These are phyloP conservation scores for Angomonas deanei DNA, from an alignment of 208 protist genomes.

Conservation along the genomic window DNA sequence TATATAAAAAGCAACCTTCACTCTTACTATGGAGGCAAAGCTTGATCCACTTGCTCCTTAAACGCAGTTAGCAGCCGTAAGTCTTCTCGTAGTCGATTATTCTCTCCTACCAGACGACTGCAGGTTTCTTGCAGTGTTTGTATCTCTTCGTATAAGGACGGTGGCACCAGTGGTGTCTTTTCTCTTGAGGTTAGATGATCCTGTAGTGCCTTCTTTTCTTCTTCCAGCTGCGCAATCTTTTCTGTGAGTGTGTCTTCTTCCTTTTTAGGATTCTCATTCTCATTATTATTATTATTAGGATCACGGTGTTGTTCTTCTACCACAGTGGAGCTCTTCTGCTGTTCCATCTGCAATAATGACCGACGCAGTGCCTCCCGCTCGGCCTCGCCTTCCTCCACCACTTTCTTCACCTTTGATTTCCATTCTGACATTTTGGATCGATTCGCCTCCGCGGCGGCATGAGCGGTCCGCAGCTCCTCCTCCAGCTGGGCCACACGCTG, in stretches of 20 bases:
- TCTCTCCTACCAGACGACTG: constrained; percentile 7
- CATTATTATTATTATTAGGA: background rate
- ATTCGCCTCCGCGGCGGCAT: constrained; percentile 9
- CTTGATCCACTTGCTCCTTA: constrained; percentile 18
- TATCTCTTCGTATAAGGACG: background rate
- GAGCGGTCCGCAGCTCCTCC: background rate
- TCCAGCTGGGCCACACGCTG: constrained; percentile 7
- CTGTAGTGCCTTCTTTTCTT: too few relatives aligned
- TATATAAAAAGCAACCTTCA: background rate
- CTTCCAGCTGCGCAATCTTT: too few relatives aligned
- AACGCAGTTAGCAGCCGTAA: constrained; percentile 15
- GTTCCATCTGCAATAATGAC: background rate
- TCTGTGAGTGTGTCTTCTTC: too few relatives aligned
- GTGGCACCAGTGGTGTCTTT: background rate
- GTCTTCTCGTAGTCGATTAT: constrained; percentile 5
- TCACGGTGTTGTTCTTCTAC: background rate
- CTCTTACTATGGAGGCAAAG: constrained; percentile 4
- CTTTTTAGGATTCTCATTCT: background rate
- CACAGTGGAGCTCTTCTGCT: background rate
- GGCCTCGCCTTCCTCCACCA: constrained; percentile 16
- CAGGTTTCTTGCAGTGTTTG: constrained; percentile 4
- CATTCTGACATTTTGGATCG: constrained; percentile 14
- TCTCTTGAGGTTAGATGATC: too few relatives aligned
- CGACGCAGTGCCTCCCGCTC: constrained; percentile 10
- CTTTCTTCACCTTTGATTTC: constrained; percentile 19